Percentiles rank a stretch among this genome's conserved stretches.
Conservation (phyloP, 305 asterid species). For the Rubia tinctorum region DNA sequence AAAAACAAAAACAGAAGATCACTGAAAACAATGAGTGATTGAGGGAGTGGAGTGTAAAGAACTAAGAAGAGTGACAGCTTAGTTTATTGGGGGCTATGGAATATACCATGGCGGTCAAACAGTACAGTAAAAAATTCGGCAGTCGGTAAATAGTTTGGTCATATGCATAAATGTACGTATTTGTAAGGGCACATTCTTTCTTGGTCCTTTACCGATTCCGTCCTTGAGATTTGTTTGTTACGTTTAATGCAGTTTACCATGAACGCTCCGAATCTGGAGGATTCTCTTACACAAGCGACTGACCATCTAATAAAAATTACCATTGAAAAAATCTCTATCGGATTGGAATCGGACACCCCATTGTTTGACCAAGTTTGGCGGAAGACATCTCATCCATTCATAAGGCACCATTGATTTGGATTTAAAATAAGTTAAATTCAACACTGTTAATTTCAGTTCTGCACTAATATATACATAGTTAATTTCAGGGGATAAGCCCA, state of each 20-base stretch:
- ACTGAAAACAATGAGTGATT: not conserved
- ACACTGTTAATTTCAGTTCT: too few relatives aligned
- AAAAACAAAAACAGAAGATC: not conserved
- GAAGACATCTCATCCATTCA: not conserved
- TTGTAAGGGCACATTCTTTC: not conserved
- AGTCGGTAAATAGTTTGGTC: not conserved
- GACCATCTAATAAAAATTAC: not conserved
- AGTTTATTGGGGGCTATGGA: not conserved
- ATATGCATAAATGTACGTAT: not conserved
- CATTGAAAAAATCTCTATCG: not conserved
- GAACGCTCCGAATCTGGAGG: not conserved
- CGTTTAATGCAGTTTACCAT: not conserved
- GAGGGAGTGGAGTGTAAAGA: conserved; percentile 3
- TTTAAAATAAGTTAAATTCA: too few relatives aligned
- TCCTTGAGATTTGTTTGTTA: not conserved
- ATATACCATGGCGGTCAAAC: conserved; percentile 4
- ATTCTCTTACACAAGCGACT: not conserved
- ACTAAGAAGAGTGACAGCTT: conserved; percentile 7
- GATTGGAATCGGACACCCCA: not conserved
- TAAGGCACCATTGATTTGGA: too few relatives aligned
- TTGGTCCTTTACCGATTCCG: not conserved
- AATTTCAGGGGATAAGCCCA: too few relatives aligned
- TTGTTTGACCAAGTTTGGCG: not conserved
- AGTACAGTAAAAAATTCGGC: not conserved
- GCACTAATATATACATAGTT: too few relatives aligned